Base-by-base conservation (phyloP, 331 rosid species). In the Arachis monticola region DNA sequence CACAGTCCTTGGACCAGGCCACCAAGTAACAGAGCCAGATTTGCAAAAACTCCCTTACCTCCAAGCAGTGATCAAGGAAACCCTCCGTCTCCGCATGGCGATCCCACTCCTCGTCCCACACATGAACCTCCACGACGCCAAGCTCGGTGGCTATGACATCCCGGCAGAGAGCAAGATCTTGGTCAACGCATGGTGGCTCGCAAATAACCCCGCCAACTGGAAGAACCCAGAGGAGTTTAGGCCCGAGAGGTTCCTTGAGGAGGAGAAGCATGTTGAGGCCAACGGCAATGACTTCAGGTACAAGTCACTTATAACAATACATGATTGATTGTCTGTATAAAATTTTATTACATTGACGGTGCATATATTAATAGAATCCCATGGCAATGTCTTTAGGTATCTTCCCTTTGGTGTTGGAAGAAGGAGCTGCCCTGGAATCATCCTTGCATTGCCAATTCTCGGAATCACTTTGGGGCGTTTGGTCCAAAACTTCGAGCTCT, bases 101-200 rank as follows among this genome's bases (percentile, higher is more conserved):
- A 93, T 91, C 9, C 98, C 97, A 0, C 88, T 93, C 11, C 96
- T 93, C 0, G 96, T 93, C 17, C 98, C 98, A 1, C 98, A 93
- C 88, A 93, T 93, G 98, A 93, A 93, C 83, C 97, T 93, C 56
- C 80, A 87, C 7, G 96, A 93, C 0, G 96, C 93, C 0, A 93
- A 88, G 86, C 96, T 93, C 0, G 87, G 77, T 0, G 89, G 93
- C 8, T 89, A 8, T 31, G 98, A 93, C 77, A 90, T 93, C 48
- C 97, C 98, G 0, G 98, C 97, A 0, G 97, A 90, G 85, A 93
- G 98, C 89, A 93, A 93, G 74, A 85, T 93, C 67, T 1, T 91
- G 74, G 98, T 93, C 7, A 93, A 93, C 7, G 98, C 97, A 0
- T 93, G 98, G 98, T 90, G 97, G 98, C 89, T 93, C 0, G 98